Percentiles rank a stretch among this genome's conserved stretches.
Conservation (phyloP, 306 rosid genomes). For the Lablab purpureus region DNA sequence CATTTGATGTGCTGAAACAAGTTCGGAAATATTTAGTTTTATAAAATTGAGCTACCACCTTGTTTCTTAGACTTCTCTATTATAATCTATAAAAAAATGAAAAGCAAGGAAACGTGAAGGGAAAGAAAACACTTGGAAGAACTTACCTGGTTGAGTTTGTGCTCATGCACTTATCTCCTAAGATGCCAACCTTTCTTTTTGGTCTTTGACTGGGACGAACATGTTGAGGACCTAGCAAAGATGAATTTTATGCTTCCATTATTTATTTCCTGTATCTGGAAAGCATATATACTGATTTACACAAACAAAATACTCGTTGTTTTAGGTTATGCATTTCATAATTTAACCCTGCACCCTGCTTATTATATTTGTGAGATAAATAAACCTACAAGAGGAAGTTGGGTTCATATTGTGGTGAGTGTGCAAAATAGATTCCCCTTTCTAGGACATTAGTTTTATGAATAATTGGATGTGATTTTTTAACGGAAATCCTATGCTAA, state of each 20-base stretch:
- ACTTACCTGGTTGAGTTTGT: constrained; percentile 28
- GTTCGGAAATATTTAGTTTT: constrained; percentile 16
- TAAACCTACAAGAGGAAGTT: constrained; percentile 33
- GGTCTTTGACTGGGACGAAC: constrained; percentile 9
- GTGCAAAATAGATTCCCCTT: constrained; percentile 19
- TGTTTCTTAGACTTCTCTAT: constrained; percentile 19
- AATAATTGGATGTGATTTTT: constrained; percentile 35
- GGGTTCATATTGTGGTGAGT: constrained; percentile 19
- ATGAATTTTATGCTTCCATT: constrained; percentile 24
- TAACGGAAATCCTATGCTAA: constrained; percentile 6
- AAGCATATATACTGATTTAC: constrained; percentile 4
- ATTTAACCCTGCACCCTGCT: neutral
- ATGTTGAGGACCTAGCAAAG: neutral
- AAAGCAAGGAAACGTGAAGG: constrained; percentile 26
- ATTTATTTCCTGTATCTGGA: neutral
- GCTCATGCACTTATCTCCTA: neutral
- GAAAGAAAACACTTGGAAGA: constrained; percentile 26
- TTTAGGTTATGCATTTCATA: constrained; percentile 33
- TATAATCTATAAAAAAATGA: constrained; percentile 35
- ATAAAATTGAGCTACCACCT: constrained; percentile 12
- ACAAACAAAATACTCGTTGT: constrained; percentile 9
- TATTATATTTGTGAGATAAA: constrained; percentile 30
- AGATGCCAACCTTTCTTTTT: constrained; percentile 10
- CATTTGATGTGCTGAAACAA: constrained; percentile 1
- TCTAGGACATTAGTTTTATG: constrained; percentile 17